Evolutionary conservation across 2,329 filamentous ascomycete species (phyloP).

Genomic region (Corinectria fuckeliana): DNA sequence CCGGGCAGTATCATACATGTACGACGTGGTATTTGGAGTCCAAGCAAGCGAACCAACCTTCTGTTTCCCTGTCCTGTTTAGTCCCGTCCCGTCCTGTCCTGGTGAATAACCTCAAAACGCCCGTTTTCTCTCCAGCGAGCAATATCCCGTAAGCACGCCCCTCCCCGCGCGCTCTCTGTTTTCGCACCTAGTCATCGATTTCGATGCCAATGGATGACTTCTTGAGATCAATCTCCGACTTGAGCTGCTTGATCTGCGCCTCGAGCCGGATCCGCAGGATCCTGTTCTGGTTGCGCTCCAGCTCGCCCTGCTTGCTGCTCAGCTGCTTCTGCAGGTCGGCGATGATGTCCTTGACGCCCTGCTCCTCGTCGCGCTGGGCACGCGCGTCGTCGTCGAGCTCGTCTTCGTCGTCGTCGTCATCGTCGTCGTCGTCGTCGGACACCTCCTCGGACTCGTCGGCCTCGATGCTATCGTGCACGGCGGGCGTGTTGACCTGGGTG

Average conservation of each 20-base stretch:
- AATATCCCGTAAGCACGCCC: not conserved
- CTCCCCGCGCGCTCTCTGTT: too few species aligned
- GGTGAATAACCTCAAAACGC: constrained; percentile 25
- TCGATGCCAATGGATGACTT: constrained; percentile 52
- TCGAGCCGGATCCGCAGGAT: constrained; percentile 59
- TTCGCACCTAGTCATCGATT: constrained; percentile 41
- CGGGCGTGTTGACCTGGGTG: constrained; percentile 52
- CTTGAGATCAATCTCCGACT: constrained; percentile 53
- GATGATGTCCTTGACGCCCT: constrained; percentile 63
- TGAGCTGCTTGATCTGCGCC: constrained; percentile 55
- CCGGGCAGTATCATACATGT: constrained; percentile 11
- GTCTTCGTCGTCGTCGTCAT: constrained; percentile 60
- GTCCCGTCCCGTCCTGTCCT: too few species aligned
- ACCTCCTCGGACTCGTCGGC: constrained; percentile 47
- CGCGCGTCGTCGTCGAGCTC: constrained; percentile 62
- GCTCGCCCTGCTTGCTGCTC: constrained; percentile 51
- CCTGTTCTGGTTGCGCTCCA: constrained; percentile 51
- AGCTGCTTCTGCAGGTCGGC: constrained; percentile 60
- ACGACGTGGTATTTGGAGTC: constrained; percentile 28
- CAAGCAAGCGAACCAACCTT: constrained; percentile 20
- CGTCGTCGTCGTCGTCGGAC: constrained; percentile 55
- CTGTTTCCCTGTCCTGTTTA: too few species aligned
- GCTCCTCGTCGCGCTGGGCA: constrained; percentile 56
- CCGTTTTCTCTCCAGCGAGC: constrained; percentile 12
- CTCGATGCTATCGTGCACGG: constrained; percentile 54